phyloP scores from a whole-genome alignment of 441 rosid species.

The Pelargonium cotyledonis region DNA sequence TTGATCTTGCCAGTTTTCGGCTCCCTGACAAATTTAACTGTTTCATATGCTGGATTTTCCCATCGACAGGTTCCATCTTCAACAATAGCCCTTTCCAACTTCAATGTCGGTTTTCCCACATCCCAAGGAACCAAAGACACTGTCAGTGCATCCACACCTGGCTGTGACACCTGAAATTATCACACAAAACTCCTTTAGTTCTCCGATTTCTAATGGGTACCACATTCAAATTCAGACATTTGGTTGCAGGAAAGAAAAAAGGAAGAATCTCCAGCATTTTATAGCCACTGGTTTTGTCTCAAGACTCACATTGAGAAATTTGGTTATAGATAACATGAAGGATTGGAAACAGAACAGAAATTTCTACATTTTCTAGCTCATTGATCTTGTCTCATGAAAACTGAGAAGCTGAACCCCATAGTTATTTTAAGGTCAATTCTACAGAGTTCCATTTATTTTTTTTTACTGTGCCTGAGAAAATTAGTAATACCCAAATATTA shows the following conservation, averaged over 20 bases:
- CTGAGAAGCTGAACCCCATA: background rate
- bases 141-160: slow-evolving; percentile 44
- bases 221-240: slow-evolving; percentile 11
- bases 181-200: slow-evolving; percentile 9
- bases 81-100: slow-evolving; percentile 52
- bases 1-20: slow-evolving; percentile 58
- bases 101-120: slow-evolving; percentile 54
- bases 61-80: slow-evolving; percentile 57
- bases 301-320: background rate
- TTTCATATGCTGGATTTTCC: slow-evolving; percentile 66
- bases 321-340: background rate
- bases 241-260: background rate
- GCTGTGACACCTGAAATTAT: slow-evolving; percentile 40
- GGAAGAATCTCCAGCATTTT: background rate
- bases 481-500: background rate
- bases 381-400: background rate
- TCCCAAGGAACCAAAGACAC: slow-evolving; percentile 73
- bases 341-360: background rate
- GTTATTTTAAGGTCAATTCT: background rate
- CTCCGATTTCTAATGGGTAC: slow-evolving; percentile 6
- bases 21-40: slow-evolving; percentile 54
- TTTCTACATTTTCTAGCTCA: background rate
- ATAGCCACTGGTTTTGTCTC: background rate
- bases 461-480: background rate
- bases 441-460: background rate